Evolutionary conservation across 2,329 filamentous ascomycete genomes (phyloP), one percentile per base, ranked within the genome.

Genomic region (Talaromyces sp.): DNA sequence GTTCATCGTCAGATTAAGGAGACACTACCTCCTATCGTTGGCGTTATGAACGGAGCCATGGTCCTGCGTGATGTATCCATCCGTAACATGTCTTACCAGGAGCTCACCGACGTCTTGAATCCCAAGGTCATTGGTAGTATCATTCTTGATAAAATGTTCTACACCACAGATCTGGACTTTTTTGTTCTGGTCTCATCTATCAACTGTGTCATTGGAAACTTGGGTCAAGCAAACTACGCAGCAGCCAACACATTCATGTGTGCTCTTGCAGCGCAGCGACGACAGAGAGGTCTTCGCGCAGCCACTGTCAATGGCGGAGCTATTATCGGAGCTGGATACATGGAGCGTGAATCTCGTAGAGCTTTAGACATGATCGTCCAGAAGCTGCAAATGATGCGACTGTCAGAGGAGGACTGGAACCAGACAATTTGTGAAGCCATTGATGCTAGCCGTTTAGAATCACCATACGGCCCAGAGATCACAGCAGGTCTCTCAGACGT

Each of bases 121-220:
- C 79, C 79, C 1, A 81, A 80, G 67, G 73, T 80, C 0, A 60
- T 73, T 0, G 79, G 79, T 0, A 71, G 66, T 3, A 60, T 66
- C 2, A 62, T 59, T 12, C 63, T 71, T 2, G 70, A 70, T 40
- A 62, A 66, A 28, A 14, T 62, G 16, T 73, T 72, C 57, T 37
- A 62, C 12, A 48, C 64, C 14, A 44, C 60, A 1, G 42, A 69
- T 0, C 68, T 79, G 1, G 76, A 79, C 52, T 78, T 77, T 66
- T 77, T 79, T 65, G 66, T 78, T 54, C 50, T 73, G 8, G 70
- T 73, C 58, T 77, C 75, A 0, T 76, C 73, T 0, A 9, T 70
- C 5, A 62, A 69, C 3, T 60, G 58, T 8, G 44, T 74, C 3
- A 39, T 70, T 0, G 71, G 70, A 16, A 69, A 72, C 7, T 42